These are phyloP conservation scores for Microthyrium microscopicum DNA, from an alignment of 2,329 filamentous ascomycete genomes.

Conservation along the genomic window DNA sequence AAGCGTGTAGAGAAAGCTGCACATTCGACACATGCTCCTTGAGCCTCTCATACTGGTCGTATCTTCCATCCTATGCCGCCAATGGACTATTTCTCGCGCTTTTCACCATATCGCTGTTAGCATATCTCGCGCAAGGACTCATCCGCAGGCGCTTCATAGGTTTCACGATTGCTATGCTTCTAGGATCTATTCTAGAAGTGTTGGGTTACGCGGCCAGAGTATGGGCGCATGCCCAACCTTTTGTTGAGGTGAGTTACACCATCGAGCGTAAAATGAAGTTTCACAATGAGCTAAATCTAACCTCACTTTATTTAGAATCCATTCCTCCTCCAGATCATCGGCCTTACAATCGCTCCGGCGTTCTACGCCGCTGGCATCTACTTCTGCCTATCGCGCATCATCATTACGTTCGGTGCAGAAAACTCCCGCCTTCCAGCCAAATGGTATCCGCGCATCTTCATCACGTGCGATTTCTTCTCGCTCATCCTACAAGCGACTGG, in stretches of 20 bases:
- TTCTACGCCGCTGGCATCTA: constrained; percentile 50
- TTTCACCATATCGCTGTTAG: constrained; percentile 24
- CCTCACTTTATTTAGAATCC: constrained; percentile 25
- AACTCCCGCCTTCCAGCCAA: constrained; percentile 27
- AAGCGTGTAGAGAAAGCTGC: constrained; percentile 16
- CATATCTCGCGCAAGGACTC: constrained; percentile 22
- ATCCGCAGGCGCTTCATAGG: constrained; percentile 22
- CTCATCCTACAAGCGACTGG: constrained; percentile 28
- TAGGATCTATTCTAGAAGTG: constrained; percentile 41
- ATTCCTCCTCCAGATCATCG: constrained; percentile 52
- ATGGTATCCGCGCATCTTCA: constrained; percentile 34
- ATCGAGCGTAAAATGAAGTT: neutral
- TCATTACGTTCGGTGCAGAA: constrained; percentile 21
- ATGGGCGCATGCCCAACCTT: constrained; percentile 40
- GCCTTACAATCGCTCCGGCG: constrained; percentile 39
- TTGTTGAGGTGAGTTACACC: constrained; percentile 18
- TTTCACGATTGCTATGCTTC: constrained; percentile 33
- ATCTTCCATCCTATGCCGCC: constrained; percentile 24
- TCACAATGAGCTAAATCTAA: neutral
- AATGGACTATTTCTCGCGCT: constrained; percentile 26
- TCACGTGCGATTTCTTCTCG: constrained; percentile 30
- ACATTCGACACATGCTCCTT: constrained; percentile 24
- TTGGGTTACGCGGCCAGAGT: constrained; percentile 47
- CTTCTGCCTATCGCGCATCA: constrained; percentile 36
- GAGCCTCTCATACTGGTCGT: constrained; percentile 25